Base-by-base conservation (phyloP, 1,284 basidiomycete species). In the Hemileia vastatrix region DNA sequence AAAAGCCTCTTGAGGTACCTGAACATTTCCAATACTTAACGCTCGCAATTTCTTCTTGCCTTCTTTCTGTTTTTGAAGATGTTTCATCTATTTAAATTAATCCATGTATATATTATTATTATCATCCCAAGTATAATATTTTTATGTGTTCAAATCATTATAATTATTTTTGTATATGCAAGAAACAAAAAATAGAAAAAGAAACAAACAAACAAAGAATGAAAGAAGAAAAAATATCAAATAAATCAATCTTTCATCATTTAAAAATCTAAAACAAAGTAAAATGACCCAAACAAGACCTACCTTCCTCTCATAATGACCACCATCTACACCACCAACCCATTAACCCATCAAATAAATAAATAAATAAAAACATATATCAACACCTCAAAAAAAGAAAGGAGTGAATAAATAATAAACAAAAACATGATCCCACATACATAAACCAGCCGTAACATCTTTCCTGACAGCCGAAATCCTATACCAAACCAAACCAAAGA, bases 371-470 rank as follows among this genome's bases (percentile, higher is more conserved):
- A n/a, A n/a, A n/a, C n/a, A n/a, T n/a, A n/a, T n/a, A n/a, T n/a
- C n/a, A n/a, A n/a, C n/a, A n/a, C n/a, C n/a, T n/a, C n/a, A n/a
- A n/a, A n/a, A n/a, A n/a, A n/a, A n/a, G n/a, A n/a, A n/a, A n/a
- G n/a, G n/a, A n/a, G n/a, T n/a, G n/a, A n/a, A n/a, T n/a, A n/a
- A n/a, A n/a, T n/a, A n/a, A n/a, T n/a, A n/a, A n/a, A 58, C 45
- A 40, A 33, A 74, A 66, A 40, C 40, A 51, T 64, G 70, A 78
- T 67, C 66, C 83, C 90, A 90, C 75, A 91, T 91, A 71, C 95
- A 95, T 48, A 96, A 77, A 0, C 92, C 92, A 13, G 91, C 91
- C 0, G 92, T 95, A 23, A 98, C 94, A 70, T 98, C 94, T 63
- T 94, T 91, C 40, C 91, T 83, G 74, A 90, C 78, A 0, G 92